Base-by-base conservation (phyloP, 2,329 filamentous ascomycete genomes). In the Alternaria arborescens region DNA sequence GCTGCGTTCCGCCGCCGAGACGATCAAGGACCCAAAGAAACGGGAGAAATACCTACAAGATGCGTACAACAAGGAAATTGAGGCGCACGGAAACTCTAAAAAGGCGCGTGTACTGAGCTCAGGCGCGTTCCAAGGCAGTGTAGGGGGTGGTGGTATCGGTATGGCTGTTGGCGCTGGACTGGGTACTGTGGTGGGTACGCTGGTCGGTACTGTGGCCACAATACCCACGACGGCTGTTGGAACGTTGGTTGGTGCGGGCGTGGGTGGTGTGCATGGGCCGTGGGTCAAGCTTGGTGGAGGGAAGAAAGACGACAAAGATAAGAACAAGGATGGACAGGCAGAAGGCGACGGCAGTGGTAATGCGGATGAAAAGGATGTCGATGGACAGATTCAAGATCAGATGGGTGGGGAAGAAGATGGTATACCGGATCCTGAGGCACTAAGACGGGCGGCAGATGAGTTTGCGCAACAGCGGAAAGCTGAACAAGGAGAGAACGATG, bases 121-220 rank as follows among this genome's bases (percentile, higher is more conserved):
- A 1, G 74, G 81, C 1, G 76, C 77, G 1, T 81, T 81, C 58
- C 79, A 81, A 60, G 80, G 80, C 1, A 72, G 73, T 1, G 69
- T 75, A 12, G 80, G 78, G 7, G 81, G 80, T 2, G 80, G 77
- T 0, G 81, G 81, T 0, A 82, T 82, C 20, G 80, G 80, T 0
- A 77, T 74, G 16, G 79, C 78, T 8, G 77, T 81, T 3, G 77
- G 77, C 2, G 71, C 78, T 20, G 81, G 81, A 0, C 57, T 82
- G 18, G 81, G 81, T 0, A 79, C 79, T 0, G 74, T 81, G 0
- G 78, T 82, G 0, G 80, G 80, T 0, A 79, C 79, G 12, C 42
- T 82, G 14, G 77, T 80, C 0, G 79, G 79, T 3, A 73, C 71
- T 0, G 71, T 81, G n/a, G 75, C 77, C 20, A 74, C 77, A 7